A percentile compares a stretch with the other conserved stretches of the same genome.
phyloP scores from a whole-genome alignment of 139 green algal species.

The Chloropicon primus region DNA sequence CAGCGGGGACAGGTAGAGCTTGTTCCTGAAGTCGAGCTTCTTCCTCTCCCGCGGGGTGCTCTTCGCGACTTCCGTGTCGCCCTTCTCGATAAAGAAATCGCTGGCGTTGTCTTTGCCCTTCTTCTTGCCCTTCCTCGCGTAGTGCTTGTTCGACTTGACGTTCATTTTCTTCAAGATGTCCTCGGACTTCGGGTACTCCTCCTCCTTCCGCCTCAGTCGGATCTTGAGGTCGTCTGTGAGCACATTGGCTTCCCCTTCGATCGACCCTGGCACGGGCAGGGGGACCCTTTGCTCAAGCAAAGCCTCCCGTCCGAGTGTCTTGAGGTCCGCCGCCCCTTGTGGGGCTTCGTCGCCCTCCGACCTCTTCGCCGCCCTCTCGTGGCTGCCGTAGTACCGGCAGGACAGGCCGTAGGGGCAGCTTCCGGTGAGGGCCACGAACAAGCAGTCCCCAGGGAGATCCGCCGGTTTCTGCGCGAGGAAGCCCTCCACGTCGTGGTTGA shows the following conservation, averaged over 20 bases:
- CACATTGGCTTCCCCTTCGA: background rate
- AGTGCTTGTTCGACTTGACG: background rate
- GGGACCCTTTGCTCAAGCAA: background rate
- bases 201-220: background rate
- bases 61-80: background rate
- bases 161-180: background rate
- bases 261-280: background rate
- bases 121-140: too few species aligned
- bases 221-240: background rate
- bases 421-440: constrained; percentile 22
- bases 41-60: constrained; percentile 13
- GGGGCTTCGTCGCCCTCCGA: too few species aligned
- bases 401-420: constrained; percentile 12
- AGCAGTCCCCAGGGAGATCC: constrained; percentile 60
- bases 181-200: background rate
- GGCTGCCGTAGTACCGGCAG: constrained; percentile 6
- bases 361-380: background rate
- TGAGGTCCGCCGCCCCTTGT: background rate
- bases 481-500: constrained; percentile 49
- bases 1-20: constrained; percentile 84
- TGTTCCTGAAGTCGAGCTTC: constrained; percentile 62
- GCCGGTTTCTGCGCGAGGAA: constrained; percentile 40
- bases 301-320: background rate
- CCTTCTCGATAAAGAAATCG: background rate
- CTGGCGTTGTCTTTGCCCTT: too few species aligned